These are phyloP conservation scores for Euphrasia arctica DNA, from an alignment of 305 asterid species.

Conservation along the genomic window DNA sequence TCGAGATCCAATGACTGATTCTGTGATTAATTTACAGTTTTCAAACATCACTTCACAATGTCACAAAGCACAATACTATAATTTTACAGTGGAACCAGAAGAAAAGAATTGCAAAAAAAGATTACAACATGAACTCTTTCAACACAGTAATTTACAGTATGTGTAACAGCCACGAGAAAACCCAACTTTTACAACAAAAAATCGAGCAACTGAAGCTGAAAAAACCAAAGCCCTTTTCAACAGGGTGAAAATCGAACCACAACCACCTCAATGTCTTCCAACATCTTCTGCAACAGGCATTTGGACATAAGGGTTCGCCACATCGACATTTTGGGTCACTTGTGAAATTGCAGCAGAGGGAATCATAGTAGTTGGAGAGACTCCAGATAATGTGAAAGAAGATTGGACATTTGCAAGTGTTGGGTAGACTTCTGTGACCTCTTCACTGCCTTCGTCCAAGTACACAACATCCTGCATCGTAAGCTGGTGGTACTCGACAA, in stretches of 20 bases:
- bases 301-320: conserved; percentile 49
- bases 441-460: conserved; percentile 81
- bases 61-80: neutral
- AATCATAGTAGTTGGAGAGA: conserved; percentile 39
- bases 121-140: neutral
- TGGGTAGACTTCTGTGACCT: conserved; percentile 89
- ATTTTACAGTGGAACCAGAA: neutral
- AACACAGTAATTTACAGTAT: conserved; percentile 5
- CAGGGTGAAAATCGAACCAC: conserved; percentile 17
- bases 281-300: conserved; percentile 38
- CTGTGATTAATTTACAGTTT: conserved; percentile 4
- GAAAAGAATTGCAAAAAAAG: neutral
- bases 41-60: neutral
- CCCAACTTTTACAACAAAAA: conserved; percentile 25
- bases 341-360: conserved; percentile 51
- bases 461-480: conserved; percentile 96
- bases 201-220: conserved; percentile 26
- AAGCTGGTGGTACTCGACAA: no score
- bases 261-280: conserved; percentile 36
- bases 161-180: neutral
- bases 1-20: neutral
- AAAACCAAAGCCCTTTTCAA: conserved; percentile 30
- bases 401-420: conserved; percentile 33
- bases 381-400: conserved; percentile 25
- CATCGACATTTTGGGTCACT: conserved; percentile 26